Evolutionary conservation across 228 moss, liverwort and hornwort genomes (phyloP), one percentile per base, ranked within the genome.

Genomic region (Sphagnum magellanicum): DNA sequence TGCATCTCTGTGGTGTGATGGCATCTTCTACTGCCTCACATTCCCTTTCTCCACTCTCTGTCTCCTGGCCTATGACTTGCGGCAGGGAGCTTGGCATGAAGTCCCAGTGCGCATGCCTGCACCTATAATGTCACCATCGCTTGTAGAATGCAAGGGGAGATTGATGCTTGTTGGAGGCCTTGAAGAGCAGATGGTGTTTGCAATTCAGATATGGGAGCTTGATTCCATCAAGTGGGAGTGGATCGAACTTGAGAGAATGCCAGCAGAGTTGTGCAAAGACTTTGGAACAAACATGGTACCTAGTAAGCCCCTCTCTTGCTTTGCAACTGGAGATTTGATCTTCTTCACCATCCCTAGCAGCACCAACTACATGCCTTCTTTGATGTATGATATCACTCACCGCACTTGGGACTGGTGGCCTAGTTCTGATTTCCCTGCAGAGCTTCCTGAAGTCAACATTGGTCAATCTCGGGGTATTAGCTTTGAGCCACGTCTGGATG

Each of bases 1-100:
- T 10, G 78, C 88, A 0, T 72, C 86, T 0, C 78, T 90, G 4
- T 90, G 88, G 68, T 82, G 79, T 12, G 71, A 84, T 4, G 90
- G 87, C 13, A 68, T 87, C 63, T 81, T 93, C 50, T 93, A 90
- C 73, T 93, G 90, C 49, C 81, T 93, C 5, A 86, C 90, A 4
- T 90, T 81, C 53, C 86, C 73, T 4, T 84, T 51, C 73, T 73
- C 77, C 59, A 88, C 72, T n/a, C 75, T 79, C 59, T 88, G 75
- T 11, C 81, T 84, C 66, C 81, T 84, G 6, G 86, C 83, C 6
- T 93, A 88, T 65, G 77, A 89, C 71, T 73, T 87, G 53, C 46
- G 66, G 14, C 15, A 63, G 13, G 79, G 78, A 49, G 6, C 66
- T 1, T 93, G 88, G 93, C 77, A 79, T 5, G 90, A 90, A 59